Percentiles rank a stretch among this genome's conserved stretches.
phyloP scores from a whole-genome alignment of 2,329 filamentous ascomycete genomes.

The Cercospora sp. region DNA sequence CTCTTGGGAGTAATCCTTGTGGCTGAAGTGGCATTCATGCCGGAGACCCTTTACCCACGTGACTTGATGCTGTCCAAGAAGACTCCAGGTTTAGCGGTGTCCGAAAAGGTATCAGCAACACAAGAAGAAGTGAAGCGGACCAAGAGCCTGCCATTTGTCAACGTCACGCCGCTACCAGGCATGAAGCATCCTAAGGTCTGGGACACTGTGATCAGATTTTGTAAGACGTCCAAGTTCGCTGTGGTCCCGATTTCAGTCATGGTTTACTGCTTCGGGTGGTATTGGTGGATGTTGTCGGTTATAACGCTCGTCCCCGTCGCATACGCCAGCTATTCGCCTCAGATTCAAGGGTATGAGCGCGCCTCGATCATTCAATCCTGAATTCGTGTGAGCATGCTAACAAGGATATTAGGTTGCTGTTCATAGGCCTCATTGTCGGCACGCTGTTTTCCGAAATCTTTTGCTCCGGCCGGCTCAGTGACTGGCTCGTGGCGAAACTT shows the following conservation, averaged over 20 bases:
- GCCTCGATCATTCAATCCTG: rapidly evolving
- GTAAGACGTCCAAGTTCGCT: conserved; percentile 23
- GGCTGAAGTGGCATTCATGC: conserved; percentile 24
- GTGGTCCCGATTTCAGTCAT: conserved; percentile 23
- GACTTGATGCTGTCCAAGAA: conserved; percentile 21
- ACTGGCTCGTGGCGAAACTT: conserved; percentile 26
- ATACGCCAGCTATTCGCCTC: conserved; percentile 24
- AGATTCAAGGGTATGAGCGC: conserved; percentile 20
- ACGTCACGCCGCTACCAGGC: conserved; percentile 20
- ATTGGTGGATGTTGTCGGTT: conserved; percentile 25
- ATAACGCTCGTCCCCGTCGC: conserved; percentile 25
- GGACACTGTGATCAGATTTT: conserved; percentile 23
- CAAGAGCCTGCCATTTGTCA: conserved; percentile 20
- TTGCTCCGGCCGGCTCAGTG: conserved; percentile 23
- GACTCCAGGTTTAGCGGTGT: not conserved
- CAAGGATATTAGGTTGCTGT: conserved; percentile 16
- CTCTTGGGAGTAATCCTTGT: conserved; percentile 21
- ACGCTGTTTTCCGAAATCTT: conserved; percentile 25
- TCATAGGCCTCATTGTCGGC: conserved; percentile 26
- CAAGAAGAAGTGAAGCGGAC: conserved; percentile 18
- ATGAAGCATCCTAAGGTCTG: conserved; percentile 25
- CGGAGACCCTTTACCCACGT: conserved; percentile 26
- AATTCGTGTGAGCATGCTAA: not conserved
- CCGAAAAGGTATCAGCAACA: conserved; percentile 11
- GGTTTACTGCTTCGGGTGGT: conserved; percentile 24